Base-by-base conservation (phyloP, 805 yeast genomes). In the Candida michaelii region DNA sequence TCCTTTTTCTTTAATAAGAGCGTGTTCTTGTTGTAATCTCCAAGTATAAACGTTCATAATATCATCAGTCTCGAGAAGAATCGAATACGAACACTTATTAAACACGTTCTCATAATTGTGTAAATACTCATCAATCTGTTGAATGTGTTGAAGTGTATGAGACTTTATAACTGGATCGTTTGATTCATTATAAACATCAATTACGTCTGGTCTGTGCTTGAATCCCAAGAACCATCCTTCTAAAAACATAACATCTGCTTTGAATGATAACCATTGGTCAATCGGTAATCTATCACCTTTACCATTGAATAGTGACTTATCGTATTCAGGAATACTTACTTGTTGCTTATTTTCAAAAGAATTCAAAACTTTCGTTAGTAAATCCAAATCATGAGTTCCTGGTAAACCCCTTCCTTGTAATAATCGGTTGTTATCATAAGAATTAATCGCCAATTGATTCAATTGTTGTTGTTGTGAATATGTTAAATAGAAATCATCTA, bases 211-310 rank as follows among this genome's bases (percentile, higher is more conserved):
- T 13, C 67, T 43, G 14, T 70, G 57, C 36, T 57, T 48, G 57
- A 80, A 91, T 1, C 98, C 98, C 17, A 80, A 74, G 65, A 90
- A 89, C 99, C 99, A 91, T 4, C 98, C 99, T 63, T 91, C 99
- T 30, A 93, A 71, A 1, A 91, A 60, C 2, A 91, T 73, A 3
- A 89, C 74, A 53, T 85, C 88, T 3, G 79, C 69, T 12, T 46
- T 44, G 0, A 54, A 53, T 17, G 53, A 48, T 2, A 9, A 16
- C 83, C 83, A 79, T 10, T 65, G 47, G 0, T 51, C 47, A 13
- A 13, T 17, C 13, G 14, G 30, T 25, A 39, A n/a, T 40, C 98
- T 68, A 61, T 91, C 98, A 4, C 99, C 99, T 42, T 75, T 74
- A 0, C 98, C 98, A 16, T 55, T 38, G 52, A 66, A 76, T 12